phyloP scores from a whole-genome alignment of 108 stramenopile species.

The Bacterosira constricta region DNA sequence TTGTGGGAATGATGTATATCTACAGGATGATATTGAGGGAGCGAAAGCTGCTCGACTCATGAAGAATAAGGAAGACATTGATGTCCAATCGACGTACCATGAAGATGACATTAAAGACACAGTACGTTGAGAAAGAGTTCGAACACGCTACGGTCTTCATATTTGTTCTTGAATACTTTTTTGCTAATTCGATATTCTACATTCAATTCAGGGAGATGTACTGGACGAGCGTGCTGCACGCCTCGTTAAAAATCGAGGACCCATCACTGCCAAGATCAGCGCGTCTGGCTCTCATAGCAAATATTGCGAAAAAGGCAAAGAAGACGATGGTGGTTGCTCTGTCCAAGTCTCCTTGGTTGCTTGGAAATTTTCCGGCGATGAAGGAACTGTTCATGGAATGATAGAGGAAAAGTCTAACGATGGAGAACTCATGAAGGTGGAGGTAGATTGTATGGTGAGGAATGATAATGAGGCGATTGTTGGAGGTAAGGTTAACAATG shows the following conservation, averaged over 20 bases:
- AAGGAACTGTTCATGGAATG: conserved; percentile 36
- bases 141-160: background rate
- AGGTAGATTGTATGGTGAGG: conserved; percentile 46
- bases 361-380: conserved; percentile 52
- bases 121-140: background rate
- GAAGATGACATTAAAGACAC: conserved; percentile 45
- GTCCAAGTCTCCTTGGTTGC: conserved; percentile 29
- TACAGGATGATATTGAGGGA: conserved; percentile 33
- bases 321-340: conserved; percentile 1
- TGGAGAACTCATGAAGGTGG: conserved; percentile 29
- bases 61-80: conserved; percentile 45
- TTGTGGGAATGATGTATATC: too few species aligned
- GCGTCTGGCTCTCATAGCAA: conserved; percentile 26
- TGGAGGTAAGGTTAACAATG: conserved; percentile 23
- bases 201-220: conserved; percentile 22
- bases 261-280: conserved; percentile 49
- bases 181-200: background rate
- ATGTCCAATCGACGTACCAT: conserved; percentile 47
- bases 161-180: background rate
- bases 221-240: conserved; percentile 31
- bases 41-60: conserved; percentile 44
- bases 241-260: conserved; percentile 41
- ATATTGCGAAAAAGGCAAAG: conserved; percentile 10
- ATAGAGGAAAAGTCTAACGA: conserved; percentile 38
- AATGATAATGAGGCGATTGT: conserved; percentile 41